Conservation (phyloP, 2,329 filamentous ascomycete genomes). For the Exophiala sp. region DNA sequence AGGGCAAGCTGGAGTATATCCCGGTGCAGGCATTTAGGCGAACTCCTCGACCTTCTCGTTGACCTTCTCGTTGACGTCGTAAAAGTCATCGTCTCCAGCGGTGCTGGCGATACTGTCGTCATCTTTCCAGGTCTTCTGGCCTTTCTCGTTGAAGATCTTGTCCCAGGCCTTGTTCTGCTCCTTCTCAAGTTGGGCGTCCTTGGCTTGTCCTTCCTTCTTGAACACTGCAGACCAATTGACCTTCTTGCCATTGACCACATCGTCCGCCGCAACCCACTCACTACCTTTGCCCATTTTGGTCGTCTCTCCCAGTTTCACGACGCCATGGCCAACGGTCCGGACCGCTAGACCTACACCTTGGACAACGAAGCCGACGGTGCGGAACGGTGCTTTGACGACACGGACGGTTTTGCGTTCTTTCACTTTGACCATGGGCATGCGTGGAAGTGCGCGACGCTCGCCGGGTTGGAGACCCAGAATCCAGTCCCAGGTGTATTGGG, state of each 20-base stretch:
- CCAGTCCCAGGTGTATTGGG: conserved; percentile 28
- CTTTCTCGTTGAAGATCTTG: conserved; percentile 23
- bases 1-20: no score
- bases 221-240: conserved; percentile 17
- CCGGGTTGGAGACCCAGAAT: conserved; percentile 22
- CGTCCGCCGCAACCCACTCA: conserved; percentile 22
- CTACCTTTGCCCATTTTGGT: conserved; percentile 20
- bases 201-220: conserved; percentile 11
- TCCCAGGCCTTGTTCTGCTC: conserved; percentile 4
- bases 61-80: conserved; percentile 1
- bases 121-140: conserved; percentile 20
- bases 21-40: neutral
- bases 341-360: conserved; percentile 15
- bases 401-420: conserved; percentile 19
- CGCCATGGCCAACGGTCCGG: conserved; percentile 16
- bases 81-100: neutral
- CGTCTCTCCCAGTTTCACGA: conserved; percentile 20
- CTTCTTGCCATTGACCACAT: conserved; percentile 21
- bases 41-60: conserved; percentile 11
- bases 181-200: conserved; percentile 10
- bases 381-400: conserved; percentile 24
- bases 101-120: conserved; percentile 22
- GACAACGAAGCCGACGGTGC: conserved; percentile 16
- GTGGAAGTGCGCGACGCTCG: conserved; percentile 23
- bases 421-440: conserved; percentile 24